Evolutionary conservation across 768 basidiomycete genomes (phyloP).

Genomic region (Auricularia sp.): DNA sequence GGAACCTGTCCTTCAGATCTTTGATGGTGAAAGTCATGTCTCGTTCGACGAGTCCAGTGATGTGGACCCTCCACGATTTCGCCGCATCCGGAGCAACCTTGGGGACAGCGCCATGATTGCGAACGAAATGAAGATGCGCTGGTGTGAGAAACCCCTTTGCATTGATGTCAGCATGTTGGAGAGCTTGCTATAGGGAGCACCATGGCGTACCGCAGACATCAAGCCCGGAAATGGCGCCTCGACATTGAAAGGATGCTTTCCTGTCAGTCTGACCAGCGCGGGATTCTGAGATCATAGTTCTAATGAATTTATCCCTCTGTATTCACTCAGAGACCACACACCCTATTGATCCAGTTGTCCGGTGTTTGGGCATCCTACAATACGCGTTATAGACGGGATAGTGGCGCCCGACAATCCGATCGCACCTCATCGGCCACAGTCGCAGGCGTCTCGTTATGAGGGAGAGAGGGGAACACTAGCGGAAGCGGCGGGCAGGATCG

Average conservation of each 20-base stretch:
- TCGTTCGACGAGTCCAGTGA: slow-evolving; percentile 33
- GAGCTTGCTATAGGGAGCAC: too few species aligned
- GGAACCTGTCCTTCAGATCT: slow-evolving; percentile 37
- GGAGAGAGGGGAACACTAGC: neutral
- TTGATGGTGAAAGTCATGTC: slow-evolving; percentile 32
- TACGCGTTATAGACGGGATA: neutral
- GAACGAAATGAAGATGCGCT: slow-evolving; percentile 44
- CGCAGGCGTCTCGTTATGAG: neutral
- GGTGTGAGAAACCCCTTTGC: slow-evolving; percentile 46
- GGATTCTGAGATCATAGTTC: slow-evolving; percentile 18
- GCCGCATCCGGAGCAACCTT: slow-evolving; percentile 28
- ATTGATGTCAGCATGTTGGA: neutral
- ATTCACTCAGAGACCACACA: slow-evolving; percentile 2
- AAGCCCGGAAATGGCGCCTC: slow-evolving; percentile 40
- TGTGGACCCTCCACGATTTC: slow-evolving; percentile 34
- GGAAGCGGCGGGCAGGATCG: neutral
- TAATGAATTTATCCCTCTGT: neutral
- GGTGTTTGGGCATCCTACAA: slow-evolving; percentile 18
- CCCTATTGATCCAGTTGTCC: slow-evolving; percentile 33
- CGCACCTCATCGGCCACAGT: neutral
- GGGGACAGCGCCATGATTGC: slow-evolving; percentile 55
- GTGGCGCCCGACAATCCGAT: neutral
- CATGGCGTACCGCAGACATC: slow-evolving; percentile 26
- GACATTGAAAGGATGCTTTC: slow-evolving; percentile 53
- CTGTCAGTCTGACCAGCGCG: slow-evolving; percentile 40